These are phyloP conservation scores for Globomyces pollinis-pini DNA, from an alignment of 192 early-diverging fungal species.

Conservation along the genomic window DNA sequence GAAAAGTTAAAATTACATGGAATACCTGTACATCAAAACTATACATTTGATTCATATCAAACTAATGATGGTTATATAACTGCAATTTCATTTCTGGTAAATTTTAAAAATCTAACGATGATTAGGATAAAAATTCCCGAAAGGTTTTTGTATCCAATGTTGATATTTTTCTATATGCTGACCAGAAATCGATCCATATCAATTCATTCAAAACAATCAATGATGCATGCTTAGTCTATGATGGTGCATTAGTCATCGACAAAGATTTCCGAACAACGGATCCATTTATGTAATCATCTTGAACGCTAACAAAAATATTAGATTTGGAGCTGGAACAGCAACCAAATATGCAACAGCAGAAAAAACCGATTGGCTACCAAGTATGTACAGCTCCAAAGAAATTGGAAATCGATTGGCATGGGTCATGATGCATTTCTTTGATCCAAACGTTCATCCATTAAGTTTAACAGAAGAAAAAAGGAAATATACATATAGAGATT, in stretches of 20 bases:
- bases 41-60: slow-evolving; percentile 20
- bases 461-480: slow-evolving; percentile 7
- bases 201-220: slow-evolving; percentile 40
- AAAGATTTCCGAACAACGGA: slow-evolving; percentile 47
- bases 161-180: slow-evolving; percentile 37
- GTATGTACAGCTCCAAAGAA: slow-evolving; percentile 35
- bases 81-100: slow-evolving; percentile 8
- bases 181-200: slow-evolving; percentile 31
- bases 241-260: slow-evolving; percentile 43
- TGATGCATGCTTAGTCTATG: slow-evolving; percentile 46
- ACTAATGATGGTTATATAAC: background rate
- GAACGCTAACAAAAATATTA: too few species aligned
- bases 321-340: slow-evolving; percentile 42
- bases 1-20: slow-evolving; percentile 11
- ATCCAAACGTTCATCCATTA: slow-evolving; percentile 17
- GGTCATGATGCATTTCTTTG: slow-evolving; percentile 33
- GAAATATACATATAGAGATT: slow-evolving; percentile 17
- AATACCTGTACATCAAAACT: slow-evolving; percentile 27
- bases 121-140: background rate
- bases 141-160: background rate
- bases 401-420: slow-evolving; percentile 37
- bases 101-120: too few species aligned
- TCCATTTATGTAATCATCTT: too few species aligned
- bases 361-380: slow-evolving; percentile 40
- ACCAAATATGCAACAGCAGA: slow-evolving; percentile 47